Evolutionary conservation across 148 eudicot species (phyloP), one percentile per base, ranked within the genome.

Genomic region (Arbutus unedo): DNA sequence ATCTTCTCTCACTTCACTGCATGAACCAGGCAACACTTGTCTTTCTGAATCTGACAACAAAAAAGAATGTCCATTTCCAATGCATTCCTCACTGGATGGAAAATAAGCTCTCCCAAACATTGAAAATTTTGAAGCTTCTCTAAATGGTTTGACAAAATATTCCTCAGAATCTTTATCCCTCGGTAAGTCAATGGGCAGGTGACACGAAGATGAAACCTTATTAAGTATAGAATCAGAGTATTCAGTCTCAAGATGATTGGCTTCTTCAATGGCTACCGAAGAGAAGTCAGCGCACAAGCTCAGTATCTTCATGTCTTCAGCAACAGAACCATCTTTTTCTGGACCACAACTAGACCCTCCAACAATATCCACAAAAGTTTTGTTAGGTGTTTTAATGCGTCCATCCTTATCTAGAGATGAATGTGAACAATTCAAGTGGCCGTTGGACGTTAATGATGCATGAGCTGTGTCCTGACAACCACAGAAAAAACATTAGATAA

Each of bases 281-380:
- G 90, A 88, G 47, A 88, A 70, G 19, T 84, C 90, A 38, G 87
- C 84, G 83, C 84, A 84, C 78, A 88, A 72, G 49, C 82, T 67
- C 70, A 48, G n/a, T 60, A 82, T 23, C 81, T 82, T 86, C 31
- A 56, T 38, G 82, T 90, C 89, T 55, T 90, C 90, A 74, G 78
- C 82, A 66, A 68, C 83, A 78, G 78, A 67, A 21, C 79, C 78
- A 83, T 84, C 85, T 82, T 78, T 89, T 77, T 86, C 90, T 11
- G 84, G 74, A 79, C 73, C 76, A 79, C 88, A 75, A 81, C 55
- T 82, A 87, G 90, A 71, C 53, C 78, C 84, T 68, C 90, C 91
- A 79, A 89, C 89, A 81, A 90, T 80, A 86, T 90, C 93, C 75
- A 90, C 86, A 87, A 87, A 90, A 74, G 89, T 82, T 74, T 85